These are phyloP conservation scores for Pseudocercospora fijiensis DNA, from an alignment of 2,329 filamentous ascomycete genomes.

Conservation along the genomic window DNA sequence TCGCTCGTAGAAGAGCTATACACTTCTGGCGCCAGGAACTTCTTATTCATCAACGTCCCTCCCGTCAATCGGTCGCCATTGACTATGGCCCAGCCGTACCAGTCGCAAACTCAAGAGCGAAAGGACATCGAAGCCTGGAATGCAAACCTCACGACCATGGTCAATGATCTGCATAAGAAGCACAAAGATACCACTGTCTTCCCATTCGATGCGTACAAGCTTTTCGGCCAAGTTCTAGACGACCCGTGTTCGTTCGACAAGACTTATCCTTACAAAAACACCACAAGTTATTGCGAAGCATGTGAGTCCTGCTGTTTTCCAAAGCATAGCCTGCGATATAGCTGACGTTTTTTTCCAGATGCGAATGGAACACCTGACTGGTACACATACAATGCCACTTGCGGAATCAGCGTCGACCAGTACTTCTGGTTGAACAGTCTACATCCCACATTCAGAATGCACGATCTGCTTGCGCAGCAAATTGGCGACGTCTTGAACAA, in stretches of 20 bases:
- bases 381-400: constrained; percentile 46
- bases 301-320: constrained; percentile 33
- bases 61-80: constrained; percentile 47
- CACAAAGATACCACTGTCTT: constrained; percentile 51
- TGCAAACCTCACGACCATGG: constrained; percentile 44
- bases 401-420: constrained; percentile 58
- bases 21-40: constrained; percentile 49
- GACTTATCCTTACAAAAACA: constrained; percentile 56
- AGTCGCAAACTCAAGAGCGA: constrained; percentile 39
- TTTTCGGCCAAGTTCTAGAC: constrained; percentile 56
- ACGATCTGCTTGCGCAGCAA: constrained; percentile 57
- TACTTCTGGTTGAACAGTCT: constrained; percentile 65
- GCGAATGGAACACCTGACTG: constrained; percentile 46
- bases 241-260: constrained; percentile 52
- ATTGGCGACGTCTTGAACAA: constrained; percentile 40
- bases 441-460: constrained; percentile 64
- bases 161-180: constrained; percentile 41
- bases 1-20: constrained; percentile 42
- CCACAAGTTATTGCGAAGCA: constrained; percentile 54
- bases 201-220: constrained; percentile 53
- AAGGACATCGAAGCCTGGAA: constrained; percentile 54
- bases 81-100: constrained; percentile 12
- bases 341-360: constrained; percentile 32
- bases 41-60: constrained; percentile 51
- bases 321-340: background rate